Percentiles rank a stretch among this genome's conserved stretches.
Evolutionary conservation across 106 monocot species (phyloP).

Genomic region (Acorus gramineus): DNA sequence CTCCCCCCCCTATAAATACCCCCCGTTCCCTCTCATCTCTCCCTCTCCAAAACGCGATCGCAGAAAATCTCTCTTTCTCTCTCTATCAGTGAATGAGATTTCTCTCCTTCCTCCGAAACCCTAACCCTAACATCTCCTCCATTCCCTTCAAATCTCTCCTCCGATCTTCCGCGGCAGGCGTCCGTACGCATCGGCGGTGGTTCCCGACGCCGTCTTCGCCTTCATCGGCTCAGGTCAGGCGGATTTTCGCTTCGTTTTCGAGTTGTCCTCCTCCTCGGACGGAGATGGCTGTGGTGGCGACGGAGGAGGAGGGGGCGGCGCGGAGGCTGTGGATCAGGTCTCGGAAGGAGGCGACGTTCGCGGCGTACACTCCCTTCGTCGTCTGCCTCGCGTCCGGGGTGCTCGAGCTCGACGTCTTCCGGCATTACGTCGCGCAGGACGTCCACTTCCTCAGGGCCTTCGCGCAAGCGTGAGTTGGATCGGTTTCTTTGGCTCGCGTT

Average conservation of each 20-base stretch:
- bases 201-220: background rate
- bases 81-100: slow-evolving; percentile 17
- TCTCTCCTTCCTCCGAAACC: slow-evolving; percentile 1
- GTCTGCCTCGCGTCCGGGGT: slow-evolving; percentile 64
- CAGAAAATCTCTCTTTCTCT: background rate
- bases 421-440: slow-evolving; percentile 67
- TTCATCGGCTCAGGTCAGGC: too few relatives aligned
- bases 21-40: background rate
- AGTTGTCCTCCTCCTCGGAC: too few relatives aligned
- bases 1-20: slow-evolving; percentile 19
- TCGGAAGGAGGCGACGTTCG: slow-evolving; percentile 41
- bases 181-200: slow-evolving; percentile 14
- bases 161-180: background rate
- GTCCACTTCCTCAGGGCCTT: slow-evolving; percentile 66
- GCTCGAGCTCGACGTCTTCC: slow-evolving; percentile 56
- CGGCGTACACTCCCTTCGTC: slow-evolving; percentile 65
- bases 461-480: slow-evolving; percentile 60
- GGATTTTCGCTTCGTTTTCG: too few relatives aligned
- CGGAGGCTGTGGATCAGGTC: slow-evolving; percentile 62
- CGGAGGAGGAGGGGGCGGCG: slow-evolving; percentile 47
- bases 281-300: slow-evolving; percentile 9
- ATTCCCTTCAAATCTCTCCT: slow-evolving; percentile 6
- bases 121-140: slow-evolving; percentile 8
- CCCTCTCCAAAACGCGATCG: background rate
- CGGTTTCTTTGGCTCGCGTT: background rate